These are phyloP conservation scores for Brasilioporus rufonigricans DNA, from an alignment of 768 basidiomycete genomes.

Conservation along the genomic window DNA sequence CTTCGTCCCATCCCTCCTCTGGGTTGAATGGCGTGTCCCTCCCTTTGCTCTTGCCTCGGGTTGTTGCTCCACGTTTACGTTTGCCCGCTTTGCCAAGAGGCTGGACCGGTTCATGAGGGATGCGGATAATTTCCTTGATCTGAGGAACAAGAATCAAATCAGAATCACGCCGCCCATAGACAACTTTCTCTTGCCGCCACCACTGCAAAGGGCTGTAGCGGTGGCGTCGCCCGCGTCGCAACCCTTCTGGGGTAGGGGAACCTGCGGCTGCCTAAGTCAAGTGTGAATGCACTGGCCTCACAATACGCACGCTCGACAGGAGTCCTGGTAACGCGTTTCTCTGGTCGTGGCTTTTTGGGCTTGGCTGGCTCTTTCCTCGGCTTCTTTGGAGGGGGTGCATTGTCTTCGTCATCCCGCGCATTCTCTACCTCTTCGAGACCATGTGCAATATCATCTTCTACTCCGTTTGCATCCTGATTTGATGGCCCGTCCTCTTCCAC, in stretches of 20 bases:
- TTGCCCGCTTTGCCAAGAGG: conserved; percentile 45
- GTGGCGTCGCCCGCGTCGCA: conserved; percentile 69
- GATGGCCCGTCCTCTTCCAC: conserved; percentile 12
- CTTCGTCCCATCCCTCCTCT: conserved; percentile 84
- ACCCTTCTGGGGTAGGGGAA: conserved; percentile 39
- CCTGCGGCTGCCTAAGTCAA: conserved; percentile 18
- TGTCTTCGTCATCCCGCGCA: conserved; percentile 48
- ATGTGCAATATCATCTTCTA: conserved; percentile 44
- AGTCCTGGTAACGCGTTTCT: conserved; percentile 17
- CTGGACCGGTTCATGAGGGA: conserved; percentile 48
- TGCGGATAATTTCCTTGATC: conserved; percentile 62
- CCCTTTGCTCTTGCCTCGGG: conserved; percentile 37
- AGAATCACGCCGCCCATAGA: conserved; percentile 66
- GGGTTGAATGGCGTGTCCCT: conserved; percentile 39
- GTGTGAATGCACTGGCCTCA: not conserved
- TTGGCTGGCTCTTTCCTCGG: conserved; percentile 28
- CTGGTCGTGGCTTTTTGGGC: conserved; percentile 23
- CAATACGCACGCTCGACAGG: conserved; percentile 26
- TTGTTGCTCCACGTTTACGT: conserved; percentile 30
- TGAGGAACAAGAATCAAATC: conserved; percentile 55
- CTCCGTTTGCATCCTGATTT: conserved; percentile 21
- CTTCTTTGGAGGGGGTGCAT: conserved; percentile 29
- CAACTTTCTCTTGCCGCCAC: conserved; percentile 91
- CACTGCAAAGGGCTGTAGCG: conserved; percentile 77
- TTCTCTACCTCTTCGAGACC: conserved; percentile 47